Conservation (phyloP, 371 early-diverging fungal species). For the Mucor lusitanicus region DNA sequence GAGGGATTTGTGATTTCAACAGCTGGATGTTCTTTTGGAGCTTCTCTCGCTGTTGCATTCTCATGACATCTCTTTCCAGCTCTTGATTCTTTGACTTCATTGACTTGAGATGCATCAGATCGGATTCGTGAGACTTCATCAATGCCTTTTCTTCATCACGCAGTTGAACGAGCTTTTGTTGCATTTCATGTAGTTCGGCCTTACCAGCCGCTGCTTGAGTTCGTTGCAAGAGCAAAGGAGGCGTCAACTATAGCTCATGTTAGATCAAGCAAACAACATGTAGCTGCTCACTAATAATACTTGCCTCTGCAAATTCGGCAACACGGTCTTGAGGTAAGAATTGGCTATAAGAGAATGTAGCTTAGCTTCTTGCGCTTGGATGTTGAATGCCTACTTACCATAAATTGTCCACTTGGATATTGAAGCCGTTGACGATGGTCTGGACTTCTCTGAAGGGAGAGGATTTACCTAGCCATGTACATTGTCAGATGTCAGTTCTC, state of each 20-base stretch:
- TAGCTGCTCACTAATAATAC: not conserved
- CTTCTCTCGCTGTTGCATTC: slow-evolving; percentile 71
- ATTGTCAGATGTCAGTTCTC: not conserved
- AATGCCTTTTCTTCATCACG: slow-evolving; percentile 64
- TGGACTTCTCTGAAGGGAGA: slow-evolving; percentile 67
- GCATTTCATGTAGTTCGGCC: slow-evolving; percentile 62
- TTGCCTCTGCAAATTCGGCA: slow-evolving; percentile 85
- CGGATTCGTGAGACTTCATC: slow-evolving; percentile 51
- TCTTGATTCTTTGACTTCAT: slow-evolving; percentile 62
- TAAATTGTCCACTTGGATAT: slow-evolving; percentile 95
- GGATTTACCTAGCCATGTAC: slow-evolving; percentile 44
- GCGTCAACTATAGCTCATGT: slow-evolving; percentile 58
- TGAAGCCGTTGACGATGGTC: slow-evolving; percentile 56
- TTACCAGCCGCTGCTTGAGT: slow-evolving; percentile 88
- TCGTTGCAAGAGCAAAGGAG: slow-evolving; percentile 74
- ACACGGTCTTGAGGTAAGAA: slow-evolving; percentile 97
- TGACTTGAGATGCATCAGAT: slow-evolving; percentile 50
- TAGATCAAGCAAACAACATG: not conserved
- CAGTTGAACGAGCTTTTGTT: slow-evolving; percentile 65
- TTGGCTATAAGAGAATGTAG: slow-evolving; percentile 60
- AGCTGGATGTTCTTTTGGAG: slow-evolving; percentile 39
- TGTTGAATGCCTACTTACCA: slow-evolving; percentile 64
- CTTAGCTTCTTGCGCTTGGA: not conserved
- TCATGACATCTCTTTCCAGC: slow-evolving; percentile 73
- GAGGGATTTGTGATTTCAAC: slow-evolving; percentile 58